These are phyloP conservation scores for Orbilia blumenaviensis DNA, from an alignment of 2,329 filamentous ascomycete genomes.

Conservation along the genomic window DNA sequence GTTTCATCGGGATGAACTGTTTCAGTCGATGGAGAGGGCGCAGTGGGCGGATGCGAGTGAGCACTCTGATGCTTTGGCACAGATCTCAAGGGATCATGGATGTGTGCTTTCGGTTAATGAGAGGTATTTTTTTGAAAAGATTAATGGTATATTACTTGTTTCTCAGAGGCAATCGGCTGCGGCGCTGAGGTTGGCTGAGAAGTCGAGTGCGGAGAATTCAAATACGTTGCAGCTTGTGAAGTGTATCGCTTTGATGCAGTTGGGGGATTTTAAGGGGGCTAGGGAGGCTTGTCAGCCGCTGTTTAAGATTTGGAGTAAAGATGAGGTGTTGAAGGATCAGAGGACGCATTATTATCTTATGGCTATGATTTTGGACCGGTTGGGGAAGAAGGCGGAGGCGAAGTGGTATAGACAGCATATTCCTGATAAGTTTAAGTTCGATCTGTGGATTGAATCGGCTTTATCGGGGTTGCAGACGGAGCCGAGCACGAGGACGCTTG, in stretches of 20 bases:
- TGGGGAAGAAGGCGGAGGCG: constrained; percentile 51
- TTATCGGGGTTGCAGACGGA: constrained; percentile 45
- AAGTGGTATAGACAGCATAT: constrained; percentile 53
- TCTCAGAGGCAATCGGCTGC: constrained; percentile 46
- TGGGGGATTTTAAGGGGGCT: constrained; percentile 47
- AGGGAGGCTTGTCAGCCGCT: constrained; percentile 49
- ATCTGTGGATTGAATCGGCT: constrained; percentile 51
- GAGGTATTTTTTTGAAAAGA: constrained; percentile 52
- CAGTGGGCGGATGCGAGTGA: constrained; percentile 49
- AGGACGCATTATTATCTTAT: constrained; percentile 52
- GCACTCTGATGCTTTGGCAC: constrained; percentile 44
- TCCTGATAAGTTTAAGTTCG: constrained; percentile 43
- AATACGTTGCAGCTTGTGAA: constrained; percentile 51
- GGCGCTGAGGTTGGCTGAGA: constrained; percentile 46
- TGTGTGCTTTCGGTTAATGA: constrained; percentile 50
- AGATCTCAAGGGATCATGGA: constrained; percentile 49
- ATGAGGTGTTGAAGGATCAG: constrained; percentile 52
- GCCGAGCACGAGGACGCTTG: constrained; percentile 20
- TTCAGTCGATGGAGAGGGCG: constrained; percentile 43
- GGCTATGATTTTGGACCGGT: constrained; percentile 48
- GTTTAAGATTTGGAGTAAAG: constrained; percentile 50
- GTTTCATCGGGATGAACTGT: constrained; percentile 50
- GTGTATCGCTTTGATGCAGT: constrained; percentile 49
- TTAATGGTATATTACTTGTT: constrained; percentile 50
- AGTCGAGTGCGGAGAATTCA: constrained; percentile 40